A percentile compares a stretch with the other conserved stretches of the same genome.
phyloP scores from a whole-genome alignment of 164 flowering plant species.

The Chimonanthus praecox region DNA sequence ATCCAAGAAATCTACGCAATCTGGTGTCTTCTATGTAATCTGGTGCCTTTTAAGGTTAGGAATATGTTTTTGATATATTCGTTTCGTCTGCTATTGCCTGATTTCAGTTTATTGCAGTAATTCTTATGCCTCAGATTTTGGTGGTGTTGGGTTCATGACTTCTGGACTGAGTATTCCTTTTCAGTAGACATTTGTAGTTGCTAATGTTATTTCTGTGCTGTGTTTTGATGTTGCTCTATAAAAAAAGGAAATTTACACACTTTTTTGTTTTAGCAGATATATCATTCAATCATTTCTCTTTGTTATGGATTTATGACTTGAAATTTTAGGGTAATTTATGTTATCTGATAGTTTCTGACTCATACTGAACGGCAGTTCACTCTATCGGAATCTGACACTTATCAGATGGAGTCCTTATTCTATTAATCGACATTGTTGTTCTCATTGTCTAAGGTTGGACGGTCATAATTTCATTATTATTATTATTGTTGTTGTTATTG shows the following conservation, averaged over 20 bases:
- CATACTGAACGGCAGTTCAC: neutral
- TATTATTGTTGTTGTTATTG: neutral
- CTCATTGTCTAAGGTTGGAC: neutral
- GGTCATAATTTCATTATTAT: neutral
- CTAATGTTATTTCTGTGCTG: neutral
- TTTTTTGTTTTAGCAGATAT: neutral
- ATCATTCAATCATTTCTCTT: neutral
- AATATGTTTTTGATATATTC: constrained; percentile 4
- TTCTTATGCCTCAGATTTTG: too few species aligned
- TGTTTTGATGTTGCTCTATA: neutral
- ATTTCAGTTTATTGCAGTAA: neutral
- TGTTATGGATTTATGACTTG: neutral
- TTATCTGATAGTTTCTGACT: neutral
- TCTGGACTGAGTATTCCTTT: constrained; percentile 3
- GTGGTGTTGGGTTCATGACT: neutral
- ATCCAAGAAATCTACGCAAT: constrained; percentile 1
- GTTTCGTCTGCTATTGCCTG: neutral
- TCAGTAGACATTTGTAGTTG: neutral
- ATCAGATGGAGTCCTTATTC: neutral
- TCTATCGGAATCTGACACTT: neutral
- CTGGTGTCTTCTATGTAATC: neutral
- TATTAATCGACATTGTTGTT: constrained; percentile 1
- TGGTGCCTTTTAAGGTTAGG: constrained; percentile 5
- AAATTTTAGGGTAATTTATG: neutral
- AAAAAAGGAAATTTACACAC: neutral